Evolutionary conservation across 257 asterid species (phyloP), one percentile per base, ranked within the genome.

Genomic region (Capsicum rhomboideum): DNA sequence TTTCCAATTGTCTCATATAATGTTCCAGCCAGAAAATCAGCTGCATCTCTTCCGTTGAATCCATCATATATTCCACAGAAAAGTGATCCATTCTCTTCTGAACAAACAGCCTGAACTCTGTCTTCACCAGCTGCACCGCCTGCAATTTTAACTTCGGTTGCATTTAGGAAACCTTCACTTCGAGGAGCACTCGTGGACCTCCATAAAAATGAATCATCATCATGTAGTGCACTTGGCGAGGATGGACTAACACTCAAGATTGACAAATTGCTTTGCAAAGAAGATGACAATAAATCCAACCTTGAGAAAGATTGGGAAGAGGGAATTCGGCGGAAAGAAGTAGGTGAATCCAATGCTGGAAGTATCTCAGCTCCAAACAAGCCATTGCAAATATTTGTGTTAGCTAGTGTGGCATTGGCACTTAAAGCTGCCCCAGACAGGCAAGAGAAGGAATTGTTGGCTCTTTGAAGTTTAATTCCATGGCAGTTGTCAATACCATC

Each of bases 91-190:
- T 94, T 93, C 84, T 96, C 98, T 84, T 96, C 98, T 2, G 99
- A 96, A 86, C 97, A 93, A 83, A 96, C 98, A 3, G 99, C 98
- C 87, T 96, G 99, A 77, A 96, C 98, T 84, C 99, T 89, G 84
- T 96, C 99, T 88, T 96, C 98, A 12, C 98, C 99, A 40, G 98
- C 99, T 21, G 99, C 97, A 21, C 99, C 99, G 26, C 98, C 99
- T 18, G 99, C 99, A 46, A 94, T 91, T 85, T 96, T 98, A 64
- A 96, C 85, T 59, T 94, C 98, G 84, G 87, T 84, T 2, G 92
- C 85, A 69, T 87, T 94, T 82, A 96, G 90, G 87, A 93, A 92
- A 85, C 98, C 89, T 14, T 96, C 97, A 78, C 85, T 87, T 84
- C 90, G 89, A 74, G 93, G 92, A 75, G 90, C 91, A 75, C 92